phyloP scores from a whole-genome alignment of 495 filamentous ascomycete species.

The Tetracladium marchalianum region DNA sequence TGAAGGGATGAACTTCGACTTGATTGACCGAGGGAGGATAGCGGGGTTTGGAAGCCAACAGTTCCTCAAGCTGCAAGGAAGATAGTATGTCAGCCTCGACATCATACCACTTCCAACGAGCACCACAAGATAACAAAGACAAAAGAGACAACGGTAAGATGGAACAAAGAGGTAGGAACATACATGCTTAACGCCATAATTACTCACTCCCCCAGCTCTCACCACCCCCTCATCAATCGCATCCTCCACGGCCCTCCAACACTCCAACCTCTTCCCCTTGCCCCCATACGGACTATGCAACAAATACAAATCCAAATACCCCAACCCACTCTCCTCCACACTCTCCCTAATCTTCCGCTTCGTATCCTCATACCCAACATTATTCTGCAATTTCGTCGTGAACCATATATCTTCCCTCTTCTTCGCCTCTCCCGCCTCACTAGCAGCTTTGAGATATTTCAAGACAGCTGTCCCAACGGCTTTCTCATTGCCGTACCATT shows the following conservation, averaged over 20 bases:
- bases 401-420: constrained; percentile 53
- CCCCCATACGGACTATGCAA: constrained; percentile 54
- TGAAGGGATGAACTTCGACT: constrained; percentile 87
- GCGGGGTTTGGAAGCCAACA: constrained; percentile 41
- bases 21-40: constrained; percentile 56
- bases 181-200: constrained; percentile 60
- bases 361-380: constrained; percentile 46
- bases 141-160: not conserved
- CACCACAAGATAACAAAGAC: not conserved
- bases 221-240: constrained; percentile 53
- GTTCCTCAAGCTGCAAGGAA: constrained; percentile 45
- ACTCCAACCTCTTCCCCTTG: constrained; percentile 41
- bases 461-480: constrained; percentile 49
- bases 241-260: constrained; percentile 57
- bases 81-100: not conserved
- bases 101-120: too few relatives aligned
- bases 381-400: constrained; percentile 54
- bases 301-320: constrained; percentile 55
- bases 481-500: constrained; percentile 59
- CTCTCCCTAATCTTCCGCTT: constrained; percentile 44
- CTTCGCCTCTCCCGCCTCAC: constrained; percentile 22
- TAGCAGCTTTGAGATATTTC: constrained; percentile 26
- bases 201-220: constrained; percentile 53
- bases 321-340: constrained; percentile 41
- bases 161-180: constrained; percentile 16